Evolutionary conservation across 495 filamentous ascomycete species (phyloP).

Genomic region (Gamarada debralockiae): DNA sequence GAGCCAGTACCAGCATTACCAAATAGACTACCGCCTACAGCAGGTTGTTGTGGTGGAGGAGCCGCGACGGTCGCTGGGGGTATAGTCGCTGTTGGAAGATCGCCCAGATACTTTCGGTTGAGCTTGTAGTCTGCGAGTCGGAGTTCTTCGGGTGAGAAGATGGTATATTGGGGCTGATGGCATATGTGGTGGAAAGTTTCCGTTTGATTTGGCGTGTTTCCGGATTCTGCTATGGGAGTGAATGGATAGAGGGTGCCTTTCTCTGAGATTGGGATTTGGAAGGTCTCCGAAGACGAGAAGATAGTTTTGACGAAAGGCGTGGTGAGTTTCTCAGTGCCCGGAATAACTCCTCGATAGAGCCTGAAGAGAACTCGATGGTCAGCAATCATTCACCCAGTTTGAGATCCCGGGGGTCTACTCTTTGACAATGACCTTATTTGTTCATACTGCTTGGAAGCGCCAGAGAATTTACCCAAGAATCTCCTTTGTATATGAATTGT

Average conservation of each 20-base stretch:
- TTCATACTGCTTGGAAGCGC: too few species aligned
- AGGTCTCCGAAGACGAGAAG: neutral
- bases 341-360: constrained; percentile 15
- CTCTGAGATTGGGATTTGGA: neutral
- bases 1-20: neutral
- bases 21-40: neutral
- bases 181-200: constrained; percentile 4
- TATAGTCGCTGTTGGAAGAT: neutral
- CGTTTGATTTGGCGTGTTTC: neutral
- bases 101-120: neutral
- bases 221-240: neutral
- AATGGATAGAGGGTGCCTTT: neutral
- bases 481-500: too few species aligned
- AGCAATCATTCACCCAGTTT: too few species aligned
- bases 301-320: neutral
- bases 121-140: constrained; percentile 10
- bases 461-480: too few species aligned
- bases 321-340: neutral
- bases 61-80: neutral
- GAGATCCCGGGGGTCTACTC: too few species aligned
- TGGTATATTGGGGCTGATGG: neutral
- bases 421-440: too few species aligned
- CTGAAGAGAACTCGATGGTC: too few species aligned
- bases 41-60: neutral
- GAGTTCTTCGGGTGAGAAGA: constrained; percentile 13